phyloP scores from a whole-genome alignment of 495 filamentous ascomycete species.

The Acidiella bohemica region DNA sequence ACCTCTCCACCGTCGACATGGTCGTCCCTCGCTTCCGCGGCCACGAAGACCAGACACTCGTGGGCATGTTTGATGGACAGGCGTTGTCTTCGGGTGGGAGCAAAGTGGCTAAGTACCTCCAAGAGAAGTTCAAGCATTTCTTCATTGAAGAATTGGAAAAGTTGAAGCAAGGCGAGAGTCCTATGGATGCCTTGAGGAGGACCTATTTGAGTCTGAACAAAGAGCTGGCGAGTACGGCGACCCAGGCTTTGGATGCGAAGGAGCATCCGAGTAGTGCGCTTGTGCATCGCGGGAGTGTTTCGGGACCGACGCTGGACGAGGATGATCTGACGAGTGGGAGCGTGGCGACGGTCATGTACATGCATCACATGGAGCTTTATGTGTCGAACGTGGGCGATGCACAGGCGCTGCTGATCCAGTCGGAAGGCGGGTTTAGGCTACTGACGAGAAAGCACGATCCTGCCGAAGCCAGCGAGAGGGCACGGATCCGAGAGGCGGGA shows the following conservation, averaged over 20 bases:
- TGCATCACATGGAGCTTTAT: conserved; percentile 79
- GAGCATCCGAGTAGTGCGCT: conserved; percentile 34
- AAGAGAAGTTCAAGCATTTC: conserved; percentile 79
- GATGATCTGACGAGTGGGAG: conserved; percentile 82
- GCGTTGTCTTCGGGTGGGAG: conserved; percentile 72
- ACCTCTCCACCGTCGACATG: conserved; percentile 94
- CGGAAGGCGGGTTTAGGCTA: conserved; percentile 63
- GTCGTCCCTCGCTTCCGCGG: conserved; percentile 86
- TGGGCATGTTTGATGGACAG: conserved; percentile 94
- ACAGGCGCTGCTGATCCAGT: conserved; percentile 83
- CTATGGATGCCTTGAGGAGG: conserved; percentile 69
- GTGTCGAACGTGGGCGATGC: conserved; percentile 92
- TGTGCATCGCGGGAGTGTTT: conserved; percentile 54
- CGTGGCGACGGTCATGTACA: conserved; percentile 82
- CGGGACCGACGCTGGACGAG: conserved; percentile 59
- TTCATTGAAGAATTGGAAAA: conserved; percentile 72
- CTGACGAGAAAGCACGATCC: conserved; percentile 88
- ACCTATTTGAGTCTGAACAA: conserved; percentile 87
- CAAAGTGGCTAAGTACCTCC: conserved; percentile 87
- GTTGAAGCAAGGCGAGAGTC: conserved; percentile 48
- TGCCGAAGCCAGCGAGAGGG: conserved; percentile 64
- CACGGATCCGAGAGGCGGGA: conserved; percentile 84
- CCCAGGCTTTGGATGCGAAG: conserved; percentile 63
- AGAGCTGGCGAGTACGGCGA: conserved; percentile 78
- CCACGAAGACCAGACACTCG: conserved; percentile 75